Conservation (phyloP, 768 basidiomycete species). For the Lyophyllum shimeji region DNA sequence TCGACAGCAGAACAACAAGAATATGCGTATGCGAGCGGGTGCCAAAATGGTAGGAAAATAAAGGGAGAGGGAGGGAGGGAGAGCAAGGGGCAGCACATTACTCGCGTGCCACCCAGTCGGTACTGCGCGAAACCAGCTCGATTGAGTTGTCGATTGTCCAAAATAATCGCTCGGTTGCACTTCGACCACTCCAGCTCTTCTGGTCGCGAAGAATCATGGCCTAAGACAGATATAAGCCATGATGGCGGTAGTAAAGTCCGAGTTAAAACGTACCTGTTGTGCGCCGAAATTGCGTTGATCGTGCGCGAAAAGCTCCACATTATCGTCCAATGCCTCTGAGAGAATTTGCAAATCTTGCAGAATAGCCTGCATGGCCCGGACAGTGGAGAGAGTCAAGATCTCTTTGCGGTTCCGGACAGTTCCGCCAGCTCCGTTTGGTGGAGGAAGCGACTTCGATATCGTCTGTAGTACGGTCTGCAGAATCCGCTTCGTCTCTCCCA, state of each 20-base stretch:
- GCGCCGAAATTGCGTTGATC: conserved; percentile 96
- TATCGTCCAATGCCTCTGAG: conserved; percentile 87
- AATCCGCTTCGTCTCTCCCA: conserved; percentile 90
- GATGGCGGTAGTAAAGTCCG: not conserved
- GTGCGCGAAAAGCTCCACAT: conserved; percentile 88
- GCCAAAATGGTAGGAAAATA: conserved; percentile 17
- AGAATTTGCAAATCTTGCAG: conserved; percentile 85
- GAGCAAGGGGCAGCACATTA: conserved; percentile 22
- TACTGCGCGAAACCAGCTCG: conserved; percentile 81
- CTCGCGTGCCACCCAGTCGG: conserved; percentile 83
- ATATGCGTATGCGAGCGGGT: conserved; percentile 9
- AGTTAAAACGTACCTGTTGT: conserved; percentile 70
- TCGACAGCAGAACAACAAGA: conserved; percentile 15
- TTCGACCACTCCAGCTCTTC: conserved; percentile 91
- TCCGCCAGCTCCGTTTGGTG: conserved; percentile 46
- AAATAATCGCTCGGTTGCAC: conserved; percentile 88
- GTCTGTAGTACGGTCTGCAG: conserved; percentile 88
- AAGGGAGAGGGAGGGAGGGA: conserved; percentile 3
- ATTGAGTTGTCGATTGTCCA: conserved; percentile 92
- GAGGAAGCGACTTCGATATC: conserved; percentile 70
- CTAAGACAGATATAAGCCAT: conserved; percentile 34
- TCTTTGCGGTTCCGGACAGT: conserved; percentile 79
- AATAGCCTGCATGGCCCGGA: conserved; percentile 82
- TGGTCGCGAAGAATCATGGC: conserved; percentile 97
- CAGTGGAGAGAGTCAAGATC: conserved; percentile 65